Evolutionary conservation across 805 yeast species (phyloP), one percentile per base, ranked within the genome.

Genomic region (Candida nemodendra): DNA sequence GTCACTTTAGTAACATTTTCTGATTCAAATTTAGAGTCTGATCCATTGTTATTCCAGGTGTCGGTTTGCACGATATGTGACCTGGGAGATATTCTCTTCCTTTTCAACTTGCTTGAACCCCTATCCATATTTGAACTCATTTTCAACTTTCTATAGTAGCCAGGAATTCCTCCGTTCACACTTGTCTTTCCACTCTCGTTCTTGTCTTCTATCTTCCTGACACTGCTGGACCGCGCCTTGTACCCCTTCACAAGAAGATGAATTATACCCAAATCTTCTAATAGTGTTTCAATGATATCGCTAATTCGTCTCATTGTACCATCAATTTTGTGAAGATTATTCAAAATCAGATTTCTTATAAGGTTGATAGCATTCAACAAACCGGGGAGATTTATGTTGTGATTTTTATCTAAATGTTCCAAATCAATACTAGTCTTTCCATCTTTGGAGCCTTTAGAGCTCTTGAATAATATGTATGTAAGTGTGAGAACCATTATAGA

Each of bases 221-320:
- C 64, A 40, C 47, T 58, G 32, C 63, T 58, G 17, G 56, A 47
- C 6, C 52, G 42, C 5, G 64, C 62, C 35, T 45, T 36, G 32
- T 41, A 61, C n/a, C 57, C 58, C 18, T 43, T 47, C 13, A 57
- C 62, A 12, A 62, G 38, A 3, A 56, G 37, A 19, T 54, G 52
- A 34, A 59, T 57, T 16, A 69, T 58, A 24, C 73, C 73, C 9
- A 70, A 48, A 48, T 71, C 75, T 31, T 63, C 64, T 22, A 65
- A 48, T 15, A 71, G 48, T 2, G 71, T 68, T 37, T 68, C 69
- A 19, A 66, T 59, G 13, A 69, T 64, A 44, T 69, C 74, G 38
- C 68, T 59, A 31, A 68, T 62, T 45, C 73, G 53, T 40, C 61
- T 57, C 61, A 68, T 69, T 2, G 74, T 68, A 4, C 71, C 66